Percentiles rank a stretch among this genome's conserved stretches.
Evolutionary conservation across 495 filamentous ascomycete genomes (phyloP).

Genomic region (Penicillium goetzii): DNA sequence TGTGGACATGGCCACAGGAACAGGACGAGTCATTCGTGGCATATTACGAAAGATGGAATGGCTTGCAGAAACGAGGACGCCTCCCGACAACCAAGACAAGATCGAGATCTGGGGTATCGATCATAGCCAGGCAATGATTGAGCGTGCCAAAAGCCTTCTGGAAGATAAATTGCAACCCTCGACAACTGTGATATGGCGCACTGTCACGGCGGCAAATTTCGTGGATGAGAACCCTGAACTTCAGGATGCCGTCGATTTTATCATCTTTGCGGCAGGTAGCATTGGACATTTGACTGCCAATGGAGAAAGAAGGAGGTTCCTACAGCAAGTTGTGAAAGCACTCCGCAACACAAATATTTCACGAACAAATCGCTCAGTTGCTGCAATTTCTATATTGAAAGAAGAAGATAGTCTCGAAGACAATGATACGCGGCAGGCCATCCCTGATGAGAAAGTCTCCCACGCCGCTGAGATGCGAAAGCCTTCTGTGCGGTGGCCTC

Average conservation of each 20-base stretch:
- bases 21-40: neutral
- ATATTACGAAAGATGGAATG: neutral
- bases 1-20: neutral
- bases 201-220: neutral
- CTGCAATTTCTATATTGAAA: neutral
- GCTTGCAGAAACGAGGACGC: neutral
- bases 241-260: neutral
- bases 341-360: neutral
- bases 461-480: neutral
- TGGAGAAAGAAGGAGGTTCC: neutral
- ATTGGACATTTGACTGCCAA: neutral
- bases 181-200: neutral
- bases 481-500: neutral
- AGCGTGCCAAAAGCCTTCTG: neutral
- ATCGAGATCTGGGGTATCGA: neutral
- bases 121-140: neutral
- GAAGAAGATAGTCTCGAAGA: neutral
- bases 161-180: neutral
- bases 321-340: neutral
- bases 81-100: neutral
- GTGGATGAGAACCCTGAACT: neutral
- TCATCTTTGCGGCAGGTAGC: neutral
- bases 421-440: neutral
- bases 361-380: neutral
- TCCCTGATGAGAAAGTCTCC: neutral